Evolutionary conservation across 352 stramenopile genomes (phyloP), one percentile per base, ranked within the genome.

Genomic region (Phytophthora palmivora): DNA sequence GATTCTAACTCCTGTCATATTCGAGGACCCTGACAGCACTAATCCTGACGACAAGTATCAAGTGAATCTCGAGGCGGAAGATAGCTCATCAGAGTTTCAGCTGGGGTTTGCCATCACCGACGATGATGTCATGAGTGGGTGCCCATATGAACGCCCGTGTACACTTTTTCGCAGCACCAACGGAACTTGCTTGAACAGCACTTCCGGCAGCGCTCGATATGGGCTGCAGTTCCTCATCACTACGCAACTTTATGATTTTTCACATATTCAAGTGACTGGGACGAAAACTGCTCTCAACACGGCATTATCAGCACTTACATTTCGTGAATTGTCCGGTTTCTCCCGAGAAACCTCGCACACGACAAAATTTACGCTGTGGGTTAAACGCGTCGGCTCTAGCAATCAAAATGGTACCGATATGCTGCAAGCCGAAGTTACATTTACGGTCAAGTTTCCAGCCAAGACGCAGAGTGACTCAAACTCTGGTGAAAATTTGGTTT

Each of bases 71-170:
- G 63, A 85, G 45, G 67, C 78, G 19, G 53, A 56, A 24, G 68
- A 83, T 15, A 56, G 60, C 3, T n/a, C 52, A 6, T 79, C 65
- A 0, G 58, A 56, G 11, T 76, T 91, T n/a, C 48, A 78, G 12
- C 50, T 92, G 21, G 79, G 76, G 2, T 72, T 80, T 38, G 37
- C 48, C 8, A 41, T 91, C 36, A 79, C 66, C 0, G 67, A 90
- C 15, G 67, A 88, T 19, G 78, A 89, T 42, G 44, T 89, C 3
- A 80, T 92, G 50, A 67, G 42, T 18, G 62, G 59, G 12, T 92
- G 84, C 30, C 55, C 71, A 4, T 72, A 74, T 28, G 69, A 87
- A 10, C 72, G 79, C 0, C 79, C 82, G 2, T 92, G 84, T 34
- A 58, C 57, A 4, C 61, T 91, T 1, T 28, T 49, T 28, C 62